Evolutionary conservation across 192 early-diverging fungal genomes (phyloP).

Genomic region (Coemansia reversa): DNA sequence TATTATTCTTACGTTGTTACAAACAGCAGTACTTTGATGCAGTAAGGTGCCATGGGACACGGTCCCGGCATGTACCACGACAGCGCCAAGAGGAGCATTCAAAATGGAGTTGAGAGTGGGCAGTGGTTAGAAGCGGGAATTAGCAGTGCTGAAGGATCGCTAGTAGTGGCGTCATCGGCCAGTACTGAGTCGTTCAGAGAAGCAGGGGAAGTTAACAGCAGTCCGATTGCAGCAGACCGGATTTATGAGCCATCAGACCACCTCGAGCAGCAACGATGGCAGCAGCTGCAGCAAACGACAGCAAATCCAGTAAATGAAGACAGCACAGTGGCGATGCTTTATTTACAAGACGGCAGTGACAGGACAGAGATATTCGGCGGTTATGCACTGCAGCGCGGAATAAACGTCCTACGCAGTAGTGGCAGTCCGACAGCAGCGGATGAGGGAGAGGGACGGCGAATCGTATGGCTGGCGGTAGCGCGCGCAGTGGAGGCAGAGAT

Average conservation of each 20-base stretch:
- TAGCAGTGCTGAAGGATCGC: no score
- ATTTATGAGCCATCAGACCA: slow-evolving; percentile 6
- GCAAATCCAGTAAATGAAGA: no score
- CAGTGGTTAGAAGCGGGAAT: no score
- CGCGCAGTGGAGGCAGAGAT: slow-evolving; percentile 7
- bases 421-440: not conserved
- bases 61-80: not conserved
- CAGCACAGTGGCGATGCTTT: slow-evolving; percentile 8
- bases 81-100: no score
- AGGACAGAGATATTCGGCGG: slow-evolving; percentile 2
- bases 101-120: no score
- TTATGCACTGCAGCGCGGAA: slow-evolving; percentile 2
- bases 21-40: not conserved
- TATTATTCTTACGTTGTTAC: not conserved
- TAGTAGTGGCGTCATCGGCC: slow-evolving; percentile 5
- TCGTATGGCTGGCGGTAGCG: no score
- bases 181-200: slow-evolving; percentile 13
- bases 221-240: slow-evolving; percentile 19
- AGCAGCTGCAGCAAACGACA: no score
- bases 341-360: slow-evolving; percentile 9
- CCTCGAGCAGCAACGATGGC: no score
- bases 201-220: slow-evolving; percentile 6
- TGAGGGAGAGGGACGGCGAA: not conserved
- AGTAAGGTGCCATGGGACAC: slow-evolving; percentile 1
- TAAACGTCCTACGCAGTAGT: slow-evolving; percentile 4